Percentiles rank a stretch among this genome's conserved stretches.
Evolutionary conservation across 495 filamentous ascomycete genomes (phyloP).

Genomic region (Glarea lozoyensis): DNA sequence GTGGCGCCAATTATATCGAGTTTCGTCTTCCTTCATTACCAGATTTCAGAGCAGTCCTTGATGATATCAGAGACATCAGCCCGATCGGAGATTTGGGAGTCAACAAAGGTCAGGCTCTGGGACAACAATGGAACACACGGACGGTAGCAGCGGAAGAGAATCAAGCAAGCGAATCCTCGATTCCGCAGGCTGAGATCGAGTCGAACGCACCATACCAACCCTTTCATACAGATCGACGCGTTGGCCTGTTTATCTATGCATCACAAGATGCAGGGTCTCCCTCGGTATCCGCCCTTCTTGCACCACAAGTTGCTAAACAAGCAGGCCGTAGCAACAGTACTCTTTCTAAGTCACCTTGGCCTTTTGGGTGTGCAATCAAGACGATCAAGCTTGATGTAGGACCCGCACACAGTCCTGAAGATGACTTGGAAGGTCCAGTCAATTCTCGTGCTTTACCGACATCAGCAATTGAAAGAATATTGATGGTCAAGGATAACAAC

Average conservation of each 20-base stretch:
- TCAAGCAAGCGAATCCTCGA: constrained; percentile 36
- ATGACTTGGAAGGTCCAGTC: constrained; percentile 25
- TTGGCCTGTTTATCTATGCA: constrained; percentile 58
- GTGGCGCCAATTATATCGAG: constrained; percentile 52
- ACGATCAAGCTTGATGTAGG: constrained; percentile 55
- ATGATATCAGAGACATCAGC: constrained; percentile 34
- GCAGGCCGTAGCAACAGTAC: neutral
- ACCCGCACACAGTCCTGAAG: constrained; percentile 36
- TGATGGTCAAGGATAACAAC: constrained; percentile 38
- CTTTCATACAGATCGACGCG: constrained; percentile 79
- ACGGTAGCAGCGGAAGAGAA: constrained; percentile 12
- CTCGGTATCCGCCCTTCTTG: constrained; percentile 18
- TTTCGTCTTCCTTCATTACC: constrained; percentile 53
- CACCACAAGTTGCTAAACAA: too few species aligned
- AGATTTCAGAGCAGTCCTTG: constrained; percentile 34
- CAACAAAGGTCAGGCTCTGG: constrained; percentile 33
- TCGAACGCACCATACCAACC: constrained; percentile 85
- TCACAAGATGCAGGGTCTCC: constrained; percentile 9
- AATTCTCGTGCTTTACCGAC: constrained; percentile 42
- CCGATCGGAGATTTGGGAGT: constrained; percentile 40
- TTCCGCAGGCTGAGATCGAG: constrained; percentile 87
- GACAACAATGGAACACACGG: constrained; percentile 15
- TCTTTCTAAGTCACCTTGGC: constrained; percentile 40
- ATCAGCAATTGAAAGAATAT: constrained; percentile 46
- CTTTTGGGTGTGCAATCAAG: constrained; percentile 58